Evolutionary conservation across 768 basidiomycete genomes (phyloP).

Genomic region (Russula dissimulans): DNA sequence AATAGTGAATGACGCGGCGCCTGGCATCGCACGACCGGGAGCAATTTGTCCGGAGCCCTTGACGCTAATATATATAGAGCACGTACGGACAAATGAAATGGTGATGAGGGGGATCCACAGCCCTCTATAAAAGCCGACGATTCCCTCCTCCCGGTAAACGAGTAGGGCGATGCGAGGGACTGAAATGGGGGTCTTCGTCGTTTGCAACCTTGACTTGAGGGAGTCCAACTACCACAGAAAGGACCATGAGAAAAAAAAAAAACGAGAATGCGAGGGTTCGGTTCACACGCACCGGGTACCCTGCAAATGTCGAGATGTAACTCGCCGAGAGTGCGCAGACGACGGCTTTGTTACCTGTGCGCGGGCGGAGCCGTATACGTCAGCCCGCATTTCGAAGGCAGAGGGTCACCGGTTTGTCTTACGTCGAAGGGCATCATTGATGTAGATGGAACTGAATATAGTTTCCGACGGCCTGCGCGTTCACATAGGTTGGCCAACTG

Average conservation of each 20-base stretch:
- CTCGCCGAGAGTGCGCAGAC: slow-evolving; percentile 87
- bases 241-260: not conserved
- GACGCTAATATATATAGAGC: not conserved
- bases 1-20: slow-evolving; percentile 86
- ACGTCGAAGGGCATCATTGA: slow-evolving; percentile 20
- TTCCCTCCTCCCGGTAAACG: slow-evolving; percentile 78
- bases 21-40: slow-evolving; percentile 30
- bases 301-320: slow-evolving; percentile 86
- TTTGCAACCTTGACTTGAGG: slow-evolving; percentile 88
- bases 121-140: slow-evolving; percentile 84
- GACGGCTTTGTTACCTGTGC: slow-evolving; percentile 72
- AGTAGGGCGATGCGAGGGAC: slow-evolving; percentile 61
- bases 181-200: slow-evolving; percentile 64
- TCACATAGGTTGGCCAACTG: not conserved
- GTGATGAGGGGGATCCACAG: slow-evolving; percentile 90
- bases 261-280: not conserved
- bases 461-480: slow-evolving; percentile 11
- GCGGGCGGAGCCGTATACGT: slow-evolving; percentile 3
- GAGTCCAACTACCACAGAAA: slow-evolving; percentile 62
- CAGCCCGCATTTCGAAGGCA: not conserved
- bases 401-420: not conserved
- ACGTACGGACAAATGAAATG: slow-evolving; percentile 93
- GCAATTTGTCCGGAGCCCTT: slow-evolving; percentile 3
- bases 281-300: slow-evolving; percentile 59
- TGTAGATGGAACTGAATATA: slow-evolving; percentile 16